Conservation (phyloP, 2,329 filamentous ascomycete genomes). For the Ophiostoma ulmi region DNA sequence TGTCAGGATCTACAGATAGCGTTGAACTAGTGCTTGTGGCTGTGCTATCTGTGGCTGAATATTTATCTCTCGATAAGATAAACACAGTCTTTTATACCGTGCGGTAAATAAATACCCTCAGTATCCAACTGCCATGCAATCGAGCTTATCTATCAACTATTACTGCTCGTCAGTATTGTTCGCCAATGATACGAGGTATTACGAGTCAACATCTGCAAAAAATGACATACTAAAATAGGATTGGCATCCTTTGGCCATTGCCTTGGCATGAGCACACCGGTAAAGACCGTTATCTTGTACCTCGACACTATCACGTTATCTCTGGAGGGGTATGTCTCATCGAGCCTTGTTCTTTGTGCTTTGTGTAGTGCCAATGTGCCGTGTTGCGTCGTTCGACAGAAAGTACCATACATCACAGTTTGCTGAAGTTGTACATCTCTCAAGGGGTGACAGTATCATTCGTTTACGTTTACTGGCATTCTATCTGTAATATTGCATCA, state of each 20-base stretch:
- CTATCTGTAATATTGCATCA: neutral
- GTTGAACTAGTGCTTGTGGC: neutral
- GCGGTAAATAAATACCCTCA: too few relatives aligned
- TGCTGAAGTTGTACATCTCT: neutral
- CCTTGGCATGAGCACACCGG: slow-evolving; percentile 2
- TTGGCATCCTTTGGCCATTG: neutral
- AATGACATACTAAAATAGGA: too few relatives aligned
- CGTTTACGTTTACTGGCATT: neutral
- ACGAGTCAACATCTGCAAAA: too few relatives aligned
- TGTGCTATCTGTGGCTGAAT: neutral
- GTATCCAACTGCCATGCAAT: neutral
- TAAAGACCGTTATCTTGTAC: neutral
- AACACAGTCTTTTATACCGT: neutral
- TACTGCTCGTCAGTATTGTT: neutral
- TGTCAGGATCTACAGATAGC: slow-evolving; percentile 16
- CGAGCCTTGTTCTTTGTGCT: slow-evolving; percentile 2
- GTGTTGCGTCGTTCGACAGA: neutral
- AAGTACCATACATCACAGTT: too few relatives aligned
- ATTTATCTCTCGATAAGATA: neutral
- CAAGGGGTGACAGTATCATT: neutral
- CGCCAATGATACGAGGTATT: neutral
- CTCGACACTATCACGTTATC: neutral
- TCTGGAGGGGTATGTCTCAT: slow-evolving; percentile 9
- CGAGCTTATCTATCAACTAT: neutral
- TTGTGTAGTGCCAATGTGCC: neutral